phyloP scores from a whole-genome alignment of 495 filamentous ascomycete species.

The Hypoxylon crocopeplum region DNA sequence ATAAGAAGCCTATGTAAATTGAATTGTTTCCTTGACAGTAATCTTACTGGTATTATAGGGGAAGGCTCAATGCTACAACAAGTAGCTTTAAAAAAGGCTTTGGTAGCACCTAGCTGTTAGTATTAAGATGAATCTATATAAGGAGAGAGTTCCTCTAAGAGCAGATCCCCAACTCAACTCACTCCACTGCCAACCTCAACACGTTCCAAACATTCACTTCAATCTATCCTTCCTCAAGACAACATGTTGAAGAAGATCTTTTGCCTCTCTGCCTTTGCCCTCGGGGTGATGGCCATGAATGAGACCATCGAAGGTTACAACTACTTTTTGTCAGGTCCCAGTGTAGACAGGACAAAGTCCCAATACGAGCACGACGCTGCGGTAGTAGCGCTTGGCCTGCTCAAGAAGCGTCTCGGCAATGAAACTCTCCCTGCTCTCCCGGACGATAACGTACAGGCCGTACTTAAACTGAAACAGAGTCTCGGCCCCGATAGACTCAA shows the following conservation, averaged over 20 bases:
- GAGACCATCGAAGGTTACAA: constrained; percentile 26
- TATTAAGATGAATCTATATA: no score
- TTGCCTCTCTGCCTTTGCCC: constrained; percentile 14
- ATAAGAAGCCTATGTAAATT: no score
- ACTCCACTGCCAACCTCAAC: no score
- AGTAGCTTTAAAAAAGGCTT: no score
- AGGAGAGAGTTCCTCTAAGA: no score
- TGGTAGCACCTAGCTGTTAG: no score
- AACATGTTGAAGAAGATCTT: constrained; percentile 19
- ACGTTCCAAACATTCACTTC: no score
- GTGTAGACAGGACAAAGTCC: constrained; percentile 5
- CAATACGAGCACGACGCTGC: constrained; percentile 27
- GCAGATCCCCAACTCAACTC: no score
- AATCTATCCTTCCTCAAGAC: background rate
- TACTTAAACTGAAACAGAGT: constrained; percentile 23
- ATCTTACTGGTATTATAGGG: no score
- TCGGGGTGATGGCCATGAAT: constrained; percentile 20
- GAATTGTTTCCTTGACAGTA: no score
- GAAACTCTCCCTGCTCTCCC: constrained; percentile 12
- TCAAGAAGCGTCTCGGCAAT: constrained; percentile 12
- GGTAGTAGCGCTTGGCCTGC: constrained; percentile 2
- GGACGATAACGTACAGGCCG: constrained; percentile 13
- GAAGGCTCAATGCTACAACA: no score
- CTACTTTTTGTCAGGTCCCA: constrained; percentile 29
- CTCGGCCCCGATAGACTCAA: constrained; percentile 12